Base-by-base conservation (phyloP, 257 asterid species). In the Solanum infundibuliforme region DNA sequence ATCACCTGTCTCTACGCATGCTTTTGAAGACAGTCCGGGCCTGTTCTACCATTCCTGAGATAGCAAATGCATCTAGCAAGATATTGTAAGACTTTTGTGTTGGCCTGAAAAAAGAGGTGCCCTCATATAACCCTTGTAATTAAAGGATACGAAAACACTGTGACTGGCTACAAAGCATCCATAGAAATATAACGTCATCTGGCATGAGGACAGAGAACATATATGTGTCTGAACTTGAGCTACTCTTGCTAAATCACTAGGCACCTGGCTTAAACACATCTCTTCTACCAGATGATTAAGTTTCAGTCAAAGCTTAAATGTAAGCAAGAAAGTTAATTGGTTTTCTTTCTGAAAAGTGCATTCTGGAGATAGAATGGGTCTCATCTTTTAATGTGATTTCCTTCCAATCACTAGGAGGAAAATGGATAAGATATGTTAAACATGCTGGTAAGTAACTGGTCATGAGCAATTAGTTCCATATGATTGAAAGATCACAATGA, bases 21-120 rank as follows among this genome's bases (percentile, higher is more conserved):
- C 99, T 95, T 94, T 97, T 95, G 92, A 97, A 97, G 88, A 97
- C 98, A 34, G 87, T 77, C 27, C 93, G 94, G 38, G 99, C 98
- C 90, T 94, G 99, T 88, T 97, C 99, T 69, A 94, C 98, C 99
- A 97, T 97, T 88, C 99, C 99, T 27, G 98, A 95, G 87, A 95
- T 93, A n/a, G 99, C 98, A 93, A 97, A 97, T 77, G 99, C 98
- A 91, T 97, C 99, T 41, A 97, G 98, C 95, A 97, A 93, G 92
- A 97, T 95, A 87, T 95, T 97, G 87, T 97, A 95, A 32, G 98
- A 96, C 91, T 97, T 97, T 87, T 91, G 98, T 8, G 99, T 94
- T 34, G 99, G 99, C 95, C 99, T 97, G 94, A 87, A 87, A 90
- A 60, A 29, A 86, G 77, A 85, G 52, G 8, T 38, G 75, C 6